These are phyloP conservation scores for Suhomyces prunicola DNA, from an alignment of 805 yeast genomes.

Conservation along the genomic window DNA sequence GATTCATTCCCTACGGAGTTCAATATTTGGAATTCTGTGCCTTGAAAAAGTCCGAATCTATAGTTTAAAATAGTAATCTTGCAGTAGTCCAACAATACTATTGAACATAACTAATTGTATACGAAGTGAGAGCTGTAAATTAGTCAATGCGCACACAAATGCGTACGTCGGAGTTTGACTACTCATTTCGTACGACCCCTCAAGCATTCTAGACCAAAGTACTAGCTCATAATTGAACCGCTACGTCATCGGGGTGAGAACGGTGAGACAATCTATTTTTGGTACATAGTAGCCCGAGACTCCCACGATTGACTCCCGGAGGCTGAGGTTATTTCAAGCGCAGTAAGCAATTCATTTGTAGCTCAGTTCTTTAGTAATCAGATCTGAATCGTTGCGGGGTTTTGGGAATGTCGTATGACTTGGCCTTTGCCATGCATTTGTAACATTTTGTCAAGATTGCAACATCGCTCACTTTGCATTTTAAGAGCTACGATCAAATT, in stretches of 20 bases:
- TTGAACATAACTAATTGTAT: too few species aligned
- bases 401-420: too few species aligned
- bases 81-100: too few species aligned
- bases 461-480: not conserved
- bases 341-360: not conserved
- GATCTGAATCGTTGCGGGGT: too few species aligned
- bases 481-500: not conserved
- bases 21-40: conserved; percentile 53
- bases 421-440: not conserved
- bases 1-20: conserved; percentile 29
- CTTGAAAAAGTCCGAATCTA: conserved; percentile 18
- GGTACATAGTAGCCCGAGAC: not conserved
- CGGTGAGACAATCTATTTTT: not conserved
- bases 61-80: not conserved
- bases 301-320: not conserved
- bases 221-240: not conserved
- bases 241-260: not conserved
- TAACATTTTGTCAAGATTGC: not conserved
- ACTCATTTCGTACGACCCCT: not conserved
- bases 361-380: too few species aligned
- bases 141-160: not conserved
- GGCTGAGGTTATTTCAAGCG: not conserved
- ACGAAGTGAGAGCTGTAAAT: too few species aligned
- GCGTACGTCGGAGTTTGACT: not conserved
- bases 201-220: not conserved